Base-by-base conservation (phyloP, 768 basidiomycete species). In the Kwoniella shandongensis region DNA sequence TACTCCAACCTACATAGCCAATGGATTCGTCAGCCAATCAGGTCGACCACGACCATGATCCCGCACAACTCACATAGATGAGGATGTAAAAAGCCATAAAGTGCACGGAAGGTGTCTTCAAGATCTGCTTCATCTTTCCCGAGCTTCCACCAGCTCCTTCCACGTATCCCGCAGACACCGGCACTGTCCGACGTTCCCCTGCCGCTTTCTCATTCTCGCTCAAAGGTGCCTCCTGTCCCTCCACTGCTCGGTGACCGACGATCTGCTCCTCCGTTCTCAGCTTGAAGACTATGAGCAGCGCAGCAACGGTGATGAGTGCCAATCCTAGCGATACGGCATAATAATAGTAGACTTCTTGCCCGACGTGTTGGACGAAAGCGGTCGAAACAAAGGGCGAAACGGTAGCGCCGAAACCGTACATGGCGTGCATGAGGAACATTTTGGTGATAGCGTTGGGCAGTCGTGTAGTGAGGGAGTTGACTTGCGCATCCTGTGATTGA, bases 381-480 rank as follows among this genome's bases (percentile, higher is more conserved):
- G 91, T 93, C 0, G 90, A 82, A 0, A 86, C 83, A 17, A 93
- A 80, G 2, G 91, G 91, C 0, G 89, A 76, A 5, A 79, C 72
- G 51, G 83, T 78, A 1, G 82, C 83, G 0, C 83, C 83, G n/a
- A 78, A 63, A 25, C 80, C 78, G 58, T 70, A 69, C 23, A 59
- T 44, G 3, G 59, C 65, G 62, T 75, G 73, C 30, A 68, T 41
- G 30, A 73, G 50, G 52, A 67, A 72, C 72, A 76, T 73, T 53
- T 81, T 81, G n/a, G 73, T 54, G 38, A 74, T 71, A 11, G 77
- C 70, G 41, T 79, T 74, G 4, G 78, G 78, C 17, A 83, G 62
- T 22, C 79, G 74, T 0, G 80, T 79, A 1, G 80, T 76, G 27
- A 81, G 79, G 2, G 80, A 79, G 53, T 82, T 83, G 13, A 79